Percentiles rank a stretch among this genome's conserved stretches.
Conservation (phyloP, 768 basidiomycete species). For the Boletus speciosus region DNA sequence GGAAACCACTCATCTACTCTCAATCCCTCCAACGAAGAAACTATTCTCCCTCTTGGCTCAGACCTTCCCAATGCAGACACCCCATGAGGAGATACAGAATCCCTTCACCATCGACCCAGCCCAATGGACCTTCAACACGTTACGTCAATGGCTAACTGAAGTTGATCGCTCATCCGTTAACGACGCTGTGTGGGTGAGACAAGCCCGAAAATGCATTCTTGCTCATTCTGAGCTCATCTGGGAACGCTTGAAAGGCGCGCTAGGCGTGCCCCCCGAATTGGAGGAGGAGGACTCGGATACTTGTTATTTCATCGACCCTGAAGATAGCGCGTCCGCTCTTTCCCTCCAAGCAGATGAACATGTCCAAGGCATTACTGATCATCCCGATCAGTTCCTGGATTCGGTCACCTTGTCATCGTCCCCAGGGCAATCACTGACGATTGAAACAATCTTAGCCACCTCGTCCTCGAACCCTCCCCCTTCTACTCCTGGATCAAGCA, state of each 20-base stretch:
- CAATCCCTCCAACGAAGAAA: constrained; percentile 60
- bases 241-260: constrained; percentile 84
- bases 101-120: constrained; percentile 51
- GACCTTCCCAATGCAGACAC: constrained; percentile 47
- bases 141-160: constrained; percentile 64
- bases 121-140: constrained; percentile 69
- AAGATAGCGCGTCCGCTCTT: background rate
- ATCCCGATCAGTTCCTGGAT: background rate
- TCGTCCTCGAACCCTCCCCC: constrained; percentile 22
- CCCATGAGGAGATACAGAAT: constrained; percentile 29
- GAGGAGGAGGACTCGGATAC: constrained; percentile 50
- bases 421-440: constrained; percentile 27
- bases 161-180: constrained; percentile 59
- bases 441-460: constrained; percentile 52
- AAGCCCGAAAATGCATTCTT: constrained; percentile 71
- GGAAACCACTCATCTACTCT: constrained; percentile 70
- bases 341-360: background rate
- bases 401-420: constrained; percentile 13
- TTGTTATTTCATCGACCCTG: background rate
- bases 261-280: constrained; percentile 85
- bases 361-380: background rate
- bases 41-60: constrained; percentile 72
- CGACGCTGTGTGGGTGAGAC: constrained; percentile 71
- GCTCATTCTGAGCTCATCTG: constrained; percentile 82
- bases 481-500: constrained; percentile 18